Evolutionary conservation across 2,329 filamentous ascomycete species (phyloP), one percentile per base, ranked within the genome.

Genomic region (Scedosporium boydii): DNA sequence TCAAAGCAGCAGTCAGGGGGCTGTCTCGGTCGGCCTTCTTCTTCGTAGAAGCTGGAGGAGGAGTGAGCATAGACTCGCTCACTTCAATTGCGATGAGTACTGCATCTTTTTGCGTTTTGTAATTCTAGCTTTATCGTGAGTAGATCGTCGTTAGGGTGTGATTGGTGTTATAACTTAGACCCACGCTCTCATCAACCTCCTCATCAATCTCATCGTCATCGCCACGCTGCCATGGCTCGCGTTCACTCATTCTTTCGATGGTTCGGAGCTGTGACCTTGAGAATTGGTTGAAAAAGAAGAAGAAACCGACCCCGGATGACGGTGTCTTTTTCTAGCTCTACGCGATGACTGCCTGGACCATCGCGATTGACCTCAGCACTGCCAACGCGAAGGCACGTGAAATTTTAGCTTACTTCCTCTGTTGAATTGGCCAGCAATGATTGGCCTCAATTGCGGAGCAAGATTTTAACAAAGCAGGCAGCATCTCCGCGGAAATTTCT

Each of bases 71-170:
- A 0, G 91, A 92, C 44, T 85, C 76, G 79, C 90, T 97, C 71
- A 98, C 82, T 69, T 98, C 89, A 69, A 99, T 96, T 14, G 92
- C 93, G 72, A 99, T 93, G 26, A 99, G 82, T n/a, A 98, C 84
- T n/a, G 95, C 95, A 86, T 99, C 95, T 77, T 96, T 97, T 71
- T 93, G 88, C 0, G 88, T 83, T 77, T 93, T 96, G 79, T 95
- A 99, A 74, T 86, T 87, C 91, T 93, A 68, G 10, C 1, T 27
- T 34, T 16, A 53, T 18, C n/a, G 57, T 66, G n/a, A 21, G 58
- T 18, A 53, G 27, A 10, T 7, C 18, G 59, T 68, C 21, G 58
- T 64, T 21, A 59, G 58, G 69, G 46, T 38, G n/a, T 27, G 44
- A 29, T 26, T 59, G 16, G 55, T 6, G 29, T 27, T 23, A 55